Percentiles rank a stretch among this genome's conserved stretches.
Evolutionary conservation across 441 rosid species (phyloP).

Genomic region (Dalechampia spathulata): DNA sequence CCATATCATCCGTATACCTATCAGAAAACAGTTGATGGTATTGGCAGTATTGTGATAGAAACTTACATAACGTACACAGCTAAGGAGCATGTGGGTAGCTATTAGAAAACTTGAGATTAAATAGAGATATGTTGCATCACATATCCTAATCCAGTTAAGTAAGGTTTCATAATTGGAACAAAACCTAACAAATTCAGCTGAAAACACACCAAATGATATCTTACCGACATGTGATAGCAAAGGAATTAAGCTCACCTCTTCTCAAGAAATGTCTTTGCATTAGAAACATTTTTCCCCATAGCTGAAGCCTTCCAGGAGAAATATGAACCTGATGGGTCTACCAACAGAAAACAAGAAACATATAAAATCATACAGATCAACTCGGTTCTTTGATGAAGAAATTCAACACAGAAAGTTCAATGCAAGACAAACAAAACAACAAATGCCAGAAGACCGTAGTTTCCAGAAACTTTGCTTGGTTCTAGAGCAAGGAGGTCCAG

Average conservation of each 20-base stretch:
- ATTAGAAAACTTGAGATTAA: neutral
- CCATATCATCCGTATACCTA: conserved; percentile 98
- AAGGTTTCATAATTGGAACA: neutral
- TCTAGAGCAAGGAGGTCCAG: neutral
- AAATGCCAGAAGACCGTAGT: neutral
- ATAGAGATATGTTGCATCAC: neutral
- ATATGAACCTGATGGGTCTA: conserved; percentile 98
- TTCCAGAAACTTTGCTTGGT: neutral
- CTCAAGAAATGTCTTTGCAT: conserved; percentile 97
- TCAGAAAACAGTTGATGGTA: neutral
- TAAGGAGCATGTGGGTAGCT: neutral
- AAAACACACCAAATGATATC: neutral
- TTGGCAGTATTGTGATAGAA: too few species aligned
- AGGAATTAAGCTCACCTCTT: conserved; percentile 53
- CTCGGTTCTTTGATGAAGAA: neutral
- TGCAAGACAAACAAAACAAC: neutral
- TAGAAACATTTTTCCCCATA: conserved; percentile 97
- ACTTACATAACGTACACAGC: neutral
- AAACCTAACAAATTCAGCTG: neutral
- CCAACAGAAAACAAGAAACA: conserved; percentile 32
- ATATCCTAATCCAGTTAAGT: neutral
- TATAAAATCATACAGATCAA: neutral
- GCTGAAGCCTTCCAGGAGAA: conserved; percentile 99
- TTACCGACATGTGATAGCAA: neutral
- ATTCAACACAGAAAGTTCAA: neutral